A percentile compares a stretch with the other conserved stretches of the same genome.
Evolutionary conservation across 2,329 filamentous ascomycete species (phyloP).

Genomic region (Aspergillus caelatus): DNA sequence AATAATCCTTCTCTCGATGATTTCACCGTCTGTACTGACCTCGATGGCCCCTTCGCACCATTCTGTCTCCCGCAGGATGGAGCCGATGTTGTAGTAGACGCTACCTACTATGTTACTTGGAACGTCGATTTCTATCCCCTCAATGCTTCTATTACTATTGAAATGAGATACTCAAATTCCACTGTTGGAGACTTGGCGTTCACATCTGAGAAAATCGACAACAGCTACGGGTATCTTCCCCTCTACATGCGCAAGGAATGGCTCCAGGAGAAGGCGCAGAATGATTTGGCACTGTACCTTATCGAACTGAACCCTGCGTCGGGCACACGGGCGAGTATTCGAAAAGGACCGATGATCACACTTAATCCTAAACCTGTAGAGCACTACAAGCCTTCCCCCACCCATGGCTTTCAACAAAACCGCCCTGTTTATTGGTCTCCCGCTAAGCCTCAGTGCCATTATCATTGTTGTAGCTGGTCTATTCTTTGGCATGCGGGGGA

Average conservation of each 20-base stretch:
- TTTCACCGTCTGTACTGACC: conserved; percentile 36
- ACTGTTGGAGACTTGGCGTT: conserved; percentile 38
- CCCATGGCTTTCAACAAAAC: conserved; percentile 32
- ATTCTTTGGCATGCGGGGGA: conserved; percentile 46
- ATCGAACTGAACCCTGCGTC: conserved; percentile 33
- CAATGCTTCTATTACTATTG: conserved; percentile 36
- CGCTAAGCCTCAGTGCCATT: conserved; percentile 42
- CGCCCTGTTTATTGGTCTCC: conserved; percentile 46
- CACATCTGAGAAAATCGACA: conserved; percentile 38
- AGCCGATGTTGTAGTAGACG: conserved; percentile 37
- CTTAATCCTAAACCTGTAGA: conserved; percentile 36
- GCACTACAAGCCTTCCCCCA: conserved; percentile 39
- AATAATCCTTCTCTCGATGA: conserved; percentile 21
- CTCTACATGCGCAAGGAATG: conserved; percentile 44
- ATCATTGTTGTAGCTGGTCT: conserved; percentile 40
- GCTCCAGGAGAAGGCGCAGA: conserved; percentile 40
- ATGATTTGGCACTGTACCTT: conserved; percentile 43
- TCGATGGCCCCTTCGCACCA: conserved; percentile 25
- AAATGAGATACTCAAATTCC: conserved; percentile 38
- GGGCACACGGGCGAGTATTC: conserved; percentile 28
- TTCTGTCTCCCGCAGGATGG: conserved; percentile 41
- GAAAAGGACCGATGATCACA: conserved; percentile 40
- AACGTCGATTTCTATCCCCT: conserved; percentile 35
- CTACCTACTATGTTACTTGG: conserved; percentile 45
- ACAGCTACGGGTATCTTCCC: conserved; percentile 42